A percentile compares a stretch with the other conserved stretches of the same genome.
Conservation (phyloP, 139 green algal species). For the Raphidocelis subcapitata region DNA sequence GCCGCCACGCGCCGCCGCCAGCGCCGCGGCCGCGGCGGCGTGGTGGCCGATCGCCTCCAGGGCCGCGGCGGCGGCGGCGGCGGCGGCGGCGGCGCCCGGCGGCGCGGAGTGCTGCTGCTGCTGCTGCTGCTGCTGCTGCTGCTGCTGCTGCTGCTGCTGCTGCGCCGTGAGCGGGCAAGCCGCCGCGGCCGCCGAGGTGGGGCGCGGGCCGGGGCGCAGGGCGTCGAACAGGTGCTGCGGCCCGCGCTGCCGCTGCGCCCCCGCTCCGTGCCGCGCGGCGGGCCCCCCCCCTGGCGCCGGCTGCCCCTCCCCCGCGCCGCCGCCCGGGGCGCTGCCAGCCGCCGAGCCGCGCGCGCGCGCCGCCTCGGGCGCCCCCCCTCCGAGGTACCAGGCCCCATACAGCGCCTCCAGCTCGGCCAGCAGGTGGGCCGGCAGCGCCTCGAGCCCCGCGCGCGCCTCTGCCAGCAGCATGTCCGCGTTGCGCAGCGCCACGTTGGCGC, state of each 20-base stretch:
- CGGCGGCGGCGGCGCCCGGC: conserved; percentile 1
- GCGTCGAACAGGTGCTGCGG: conserved; percentile 12
- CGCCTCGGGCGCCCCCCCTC: neutral
- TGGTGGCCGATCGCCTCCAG: conserved; percentile 20
- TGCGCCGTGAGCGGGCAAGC: neutral
- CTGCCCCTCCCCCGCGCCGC: neutral
- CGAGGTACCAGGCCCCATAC: conserved; percentile 2
- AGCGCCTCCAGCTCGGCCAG: conserved; percentile 60
- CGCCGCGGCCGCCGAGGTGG: neutral
- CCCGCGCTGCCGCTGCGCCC: conserved; percentile 17
- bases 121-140: conserved; percentile 3
- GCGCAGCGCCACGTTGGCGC: conserved; percentile 54
- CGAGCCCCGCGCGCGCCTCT: conserved; percentile 46
- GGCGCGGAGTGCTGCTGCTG: conserved; percentile 18
- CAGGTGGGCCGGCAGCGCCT: conserved; percentile 53
- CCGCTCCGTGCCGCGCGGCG: too few species aligned
- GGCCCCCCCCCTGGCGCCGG: neutral
- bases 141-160: conserved; percentile 1
- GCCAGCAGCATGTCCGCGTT: conserved; percentile 78
- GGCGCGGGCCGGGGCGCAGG: neutral
- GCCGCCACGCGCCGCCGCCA: conserved; percentile 7
- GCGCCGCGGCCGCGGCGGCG: neutral
- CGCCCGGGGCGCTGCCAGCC: neutral
- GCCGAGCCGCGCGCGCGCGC: neutral
- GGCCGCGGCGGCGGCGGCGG: conserved; percentile 15